Evolutionary conservation across 108 stramenopile species (phyloP), one percentile per base, ranked within the genome.

Genomic region (Pseudonitzschia delicatissima): DNA sequence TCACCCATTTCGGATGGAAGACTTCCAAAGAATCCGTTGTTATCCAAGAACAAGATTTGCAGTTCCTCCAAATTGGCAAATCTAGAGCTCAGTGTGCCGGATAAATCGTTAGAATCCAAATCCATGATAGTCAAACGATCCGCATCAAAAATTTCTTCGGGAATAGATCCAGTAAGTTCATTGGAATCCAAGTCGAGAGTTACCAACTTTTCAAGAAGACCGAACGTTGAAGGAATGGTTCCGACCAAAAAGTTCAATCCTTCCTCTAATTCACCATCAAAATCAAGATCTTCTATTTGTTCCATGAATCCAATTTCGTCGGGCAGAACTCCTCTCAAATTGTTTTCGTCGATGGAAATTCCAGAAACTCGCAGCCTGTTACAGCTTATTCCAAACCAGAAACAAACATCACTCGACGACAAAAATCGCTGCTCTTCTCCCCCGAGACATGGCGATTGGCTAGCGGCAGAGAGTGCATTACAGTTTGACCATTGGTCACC

Each of bases 71-170:
- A 33, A 23, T 64, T 47, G 1, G 57, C 73, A 52, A 91, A 79
- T 23, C 60, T 55, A n/a, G 52, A 28, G 17, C 85, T 81, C 33
- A 93, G 69, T 32, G 84, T 64, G 13, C 92, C 92, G 11, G 68
- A 79, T 5, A 93, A 34, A 9, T 77, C 57, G 69, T 93, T 93
- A 32, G 57, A 53, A 29, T 86, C 77, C 13, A 93, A 42, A 37
- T 87, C 74, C 33, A 93, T 57, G 50, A 77, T 67, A 5, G 68
- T 62, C 13, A 91, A 50, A 17, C 72, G 48, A 44, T 48, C 29
- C 20, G 83, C 73, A 13, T 61, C 57, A 12, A 57, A 76, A 39
- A 91, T 13, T 28, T 62, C 49, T 15, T 67, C 53, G 2, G 71
- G 68, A 17, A 81, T 73, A n/a, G 67, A 7, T 45, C 80, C 80